Evolutionary conservation across 164 flowering plant genomes (phyloP), one percentile per base, ranked within the genome.

Genomic region (Euptelea pleiosperma): DNA sequence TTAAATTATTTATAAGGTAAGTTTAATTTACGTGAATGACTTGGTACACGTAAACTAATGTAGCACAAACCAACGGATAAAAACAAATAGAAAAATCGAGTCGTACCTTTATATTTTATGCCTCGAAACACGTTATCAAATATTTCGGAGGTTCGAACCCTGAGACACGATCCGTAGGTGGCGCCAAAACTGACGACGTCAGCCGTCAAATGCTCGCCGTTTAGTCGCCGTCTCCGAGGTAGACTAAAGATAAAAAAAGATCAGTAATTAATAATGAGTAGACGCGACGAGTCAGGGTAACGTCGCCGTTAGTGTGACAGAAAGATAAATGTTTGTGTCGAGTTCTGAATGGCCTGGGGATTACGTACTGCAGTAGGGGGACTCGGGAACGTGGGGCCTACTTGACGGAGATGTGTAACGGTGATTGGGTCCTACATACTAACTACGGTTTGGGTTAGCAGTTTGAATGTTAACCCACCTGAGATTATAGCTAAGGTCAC

Each of bases 81-180:
- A 3, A 10, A 46, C 29, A 29, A n/a, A 48, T 9, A 1, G 4
- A 48, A 25, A 26, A 48, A 48, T 25, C 1, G 6, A 14, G 6
- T 48, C 18, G 10, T 28, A 3, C 1, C 49, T 2, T 44, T 34
- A 18, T 33, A 34, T 9, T 37, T n/a, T 41, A 4, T 30, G 25
- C 52, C 62, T 58, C 52, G 42, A 46, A 45, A 34, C 43, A 43
- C 42, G 21, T 67, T 49, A 67, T 61, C 30, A 60, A 65, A 31
- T 16, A 3, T 58, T 69, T 63, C 63, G 73, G 45, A 69, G 64
- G 61, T 69, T 63, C 68, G 33, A 64, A 56, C 48, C 3, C 60
- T 51, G 35, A 57, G 60, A 48, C 71, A 72, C 36, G 69, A 72
- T 67, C 69, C 71, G 62, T 22, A 30, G 55, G 61, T 43, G 67